Evolutionary conservation across 768 basidiomycete genomes (phyloP).

Genomic region (Russula sp.): DNA sequence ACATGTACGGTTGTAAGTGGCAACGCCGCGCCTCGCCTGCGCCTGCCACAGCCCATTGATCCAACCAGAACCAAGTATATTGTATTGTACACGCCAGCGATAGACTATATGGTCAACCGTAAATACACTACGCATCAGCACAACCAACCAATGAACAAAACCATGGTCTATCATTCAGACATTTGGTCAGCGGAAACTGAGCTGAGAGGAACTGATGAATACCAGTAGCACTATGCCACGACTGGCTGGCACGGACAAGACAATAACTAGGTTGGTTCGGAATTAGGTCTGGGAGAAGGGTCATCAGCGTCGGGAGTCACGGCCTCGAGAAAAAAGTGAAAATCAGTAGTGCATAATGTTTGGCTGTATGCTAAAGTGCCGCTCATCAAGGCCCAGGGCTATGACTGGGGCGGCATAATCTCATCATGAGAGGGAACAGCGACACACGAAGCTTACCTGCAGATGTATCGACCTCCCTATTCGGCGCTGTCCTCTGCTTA

Average conservation of each 20-base stretch:
- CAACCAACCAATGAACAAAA: background rate
- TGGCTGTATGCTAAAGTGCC: conserved; percentile 23
- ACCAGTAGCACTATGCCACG: conserved; percentile 2
- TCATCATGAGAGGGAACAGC: conserved; percentile 14
- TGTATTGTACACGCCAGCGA: conserved; percentile 11
- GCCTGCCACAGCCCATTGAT: too few species aligned
- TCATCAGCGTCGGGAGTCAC: background rate
- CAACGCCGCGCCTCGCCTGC: background rate
- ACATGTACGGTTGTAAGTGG: conserved; percentile 10
- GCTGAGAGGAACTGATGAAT: background rate
- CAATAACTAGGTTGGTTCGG: background rate
- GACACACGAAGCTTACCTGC: conserved; percentile 1
- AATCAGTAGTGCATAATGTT: conserved; percentile 21
- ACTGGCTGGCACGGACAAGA: too few species aligned
- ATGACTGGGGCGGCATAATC: conserved; percentile 23
- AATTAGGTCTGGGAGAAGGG: background rate
- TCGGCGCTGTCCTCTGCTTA: background rate
- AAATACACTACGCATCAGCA: conserved; percentile 4
- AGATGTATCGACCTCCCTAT: background rate
- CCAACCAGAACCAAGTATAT: background rate
- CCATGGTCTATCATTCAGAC: background rate
- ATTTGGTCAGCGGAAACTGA: too few species aligned
- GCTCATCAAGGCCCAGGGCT: conserved; percentile 22
- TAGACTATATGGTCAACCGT: too few species aligned
- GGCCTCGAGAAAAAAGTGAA: background rate